phyloP scores from a whole-genome alignment of 75 land plant genomes.

The Selaginella tamariscina region DNA sequence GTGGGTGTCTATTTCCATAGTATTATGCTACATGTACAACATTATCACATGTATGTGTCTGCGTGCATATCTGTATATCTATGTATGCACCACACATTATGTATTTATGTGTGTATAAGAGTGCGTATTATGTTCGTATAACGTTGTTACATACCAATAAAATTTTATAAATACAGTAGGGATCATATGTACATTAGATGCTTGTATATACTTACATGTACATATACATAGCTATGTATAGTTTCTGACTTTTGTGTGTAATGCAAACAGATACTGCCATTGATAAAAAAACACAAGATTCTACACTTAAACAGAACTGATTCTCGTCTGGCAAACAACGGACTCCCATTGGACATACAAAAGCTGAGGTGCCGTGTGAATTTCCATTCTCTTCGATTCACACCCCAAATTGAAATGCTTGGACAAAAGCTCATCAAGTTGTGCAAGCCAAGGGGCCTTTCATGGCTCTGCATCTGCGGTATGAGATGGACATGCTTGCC shows the following conservation, averaged over 20 bases:
- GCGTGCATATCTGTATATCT: too few relatives aligned
- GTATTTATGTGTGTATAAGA: too few relatives aligned
- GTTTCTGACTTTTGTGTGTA: background rate
- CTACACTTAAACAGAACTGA: constrained; percentile 51
- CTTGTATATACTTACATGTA: too few relatives aligned
- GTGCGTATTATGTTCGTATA: too few relatives aligned
- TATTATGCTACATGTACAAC: too few relatives aligned
- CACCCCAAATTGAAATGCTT: constrained; percentile 43
- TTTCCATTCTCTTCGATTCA: constrained; percentile 37
- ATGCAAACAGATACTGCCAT: constrained; percentile 8
- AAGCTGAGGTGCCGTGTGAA: constrained; percentile 57
- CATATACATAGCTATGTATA: too few relatives aligned
- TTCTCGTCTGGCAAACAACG: constrained; percentile 64
- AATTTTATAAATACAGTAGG: too few relatives aligned
- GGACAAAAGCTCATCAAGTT: constrained; percentile 16
- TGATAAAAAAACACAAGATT: constrained; percentile 17
- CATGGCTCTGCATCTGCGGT: constrained; percentile 9
- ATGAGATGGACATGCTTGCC: constrained; percentile 13
- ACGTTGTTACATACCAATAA: too few relatives aligned
- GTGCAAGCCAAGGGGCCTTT: constrained; percentile 1
- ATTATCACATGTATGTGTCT: too few relatives aligned
- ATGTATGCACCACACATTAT: too few relatives aligned
- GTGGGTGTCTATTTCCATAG: too few relatives aligned
- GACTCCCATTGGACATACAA: constrained; percentile 41
- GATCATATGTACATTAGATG: too few relatives aligned